Percentiles rank a stretch among this genome's conserved stretches.
phyloP scores from a whole-genome alignment of 305 asterid genomes.

The Plantago rigida region DNA sequence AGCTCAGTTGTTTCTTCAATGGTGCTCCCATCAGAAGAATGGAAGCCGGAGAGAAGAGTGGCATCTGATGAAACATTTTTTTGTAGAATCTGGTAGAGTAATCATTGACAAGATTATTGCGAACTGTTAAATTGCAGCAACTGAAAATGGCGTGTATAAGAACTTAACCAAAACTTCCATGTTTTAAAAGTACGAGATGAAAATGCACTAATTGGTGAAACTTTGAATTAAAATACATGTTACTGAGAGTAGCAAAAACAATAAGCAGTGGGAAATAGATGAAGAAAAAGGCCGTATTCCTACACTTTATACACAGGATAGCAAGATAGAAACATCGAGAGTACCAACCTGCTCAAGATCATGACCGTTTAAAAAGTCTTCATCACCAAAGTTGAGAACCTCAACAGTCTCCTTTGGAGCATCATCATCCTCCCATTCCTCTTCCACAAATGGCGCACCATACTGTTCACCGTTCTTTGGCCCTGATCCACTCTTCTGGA shows the following conservation, averaged over 20 bases:
- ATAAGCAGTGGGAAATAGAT: no score
- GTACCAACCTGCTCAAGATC: slow-evolving; percentile 80
- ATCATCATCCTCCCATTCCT: slow-evolving; percentile 86
- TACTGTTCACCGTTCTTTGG: slow-evolving; percentile 94
- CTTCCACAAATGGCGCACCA: slow-evolving; percentile 92
- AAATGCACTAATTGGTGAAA: no score
- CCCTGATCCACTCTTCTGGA: slow-evolving; percentile 97
- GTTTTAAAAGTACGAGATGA: no score
- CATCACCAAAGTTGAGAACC: slow-evolving; percentile 51
- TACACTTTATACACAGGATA: no score
- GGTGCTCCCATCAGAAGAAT: slow-evolving; percentile 31
- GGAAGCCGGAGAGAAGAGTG: slow-evolving; percentile 34
- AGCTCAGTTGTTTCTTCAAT: slow-evolving; percentile 44
- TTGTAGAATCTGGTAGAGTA: slow-evolving; percentile 49
- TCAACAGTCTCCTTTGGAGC: slow-evolving; percentile 45
- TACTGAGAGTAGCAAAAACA: no score
- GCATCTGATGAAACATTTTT: slow-evolving; percentile 32
- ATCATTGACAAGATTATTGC: slow-evolving; percentile 12
- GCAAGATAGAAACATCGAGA: not conserved
- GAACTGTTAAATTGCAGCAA: no score
- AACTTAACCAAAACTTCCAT: no score
- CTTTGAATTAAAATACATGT: no score
- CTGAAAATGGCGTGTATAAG: no score
- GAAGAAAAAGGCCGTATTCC: no score
- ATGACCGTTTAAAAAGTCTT: slow-evolving; percentile 52